Evolutionary conservation across 441 rosid genomes (phyloP).

Genomic region (Melastoma candidum): DNA sequence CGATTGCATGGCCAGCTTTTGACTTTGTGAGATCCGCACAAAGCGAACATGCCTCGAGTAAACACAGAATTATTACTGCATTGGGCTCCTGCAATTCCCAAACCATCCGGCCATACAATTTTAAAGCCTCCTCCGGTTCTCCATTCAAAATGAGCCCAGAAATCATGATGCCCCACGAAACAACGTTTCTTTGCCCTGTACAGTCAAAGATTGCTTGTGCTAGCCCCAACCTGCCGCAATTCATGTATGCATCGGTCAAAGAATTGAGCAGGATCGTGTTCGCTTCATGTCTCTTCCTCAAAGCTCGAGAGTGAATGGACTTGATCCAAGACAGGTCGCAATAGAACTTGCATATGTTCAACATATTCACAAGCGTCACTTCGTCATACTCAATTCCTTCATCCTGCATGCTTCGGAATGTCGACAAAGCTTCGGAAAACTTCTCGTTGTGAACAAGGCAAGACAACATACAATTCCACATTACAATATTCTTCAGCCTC

Average conservation of each 20-base stretch:
- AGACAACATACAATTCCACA: conserved; percentile 48
- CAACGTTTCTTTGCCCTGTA: conserved; percentile 29
- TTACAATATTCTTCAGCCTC: conserved; percentile 28
- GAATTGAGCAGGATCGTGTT: conserved; percentile 33
- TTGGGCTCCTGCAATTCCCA: conserved; percentile 23
- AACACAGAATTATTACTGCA: conserved; percentile 26
- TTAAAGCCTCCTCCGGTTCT: conserved; percentile 34
- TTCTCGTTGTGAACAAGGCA: conserved; percentile 38
- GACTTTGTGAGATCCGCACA: conserved; percentile 33
- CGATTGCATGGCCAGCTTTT: conserved; percentile 43
- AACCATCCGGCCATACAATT: conserved; percentile 30
- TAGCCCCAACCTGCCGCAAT: conserved; percentile 29
- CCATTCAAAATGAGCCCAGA: conserved; percentile 37
- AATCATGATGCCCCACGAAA: conserved; percentile 53
- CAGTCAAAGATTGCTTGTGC: conserved; percentile 28
- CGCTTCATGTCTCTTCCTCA: conserved; percentile 28
- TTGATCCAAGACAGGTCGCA: conserved; percentile 30
- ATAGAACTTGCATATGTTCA: conserved; percentile 44
- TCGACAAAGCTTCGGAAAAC: conserved; percentile 27
- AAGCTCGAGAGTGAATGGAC: conserved; percentile 39
- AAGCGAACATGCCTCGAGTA: conserved; percentile 40
- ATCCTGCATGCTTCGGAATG: conserved; percentile 29
- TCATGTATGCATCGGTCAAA: conserved; percentile 54
- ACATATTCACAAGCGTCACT: conserved; percentile 38
- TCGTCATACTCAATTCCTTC: conserved; percentile 28